Percentiles rank a stretch among this genome's conserved stretches.
Conservation (phyloP, 768 basidiomycete genomes). For the Auricularia sp. region DNA sequence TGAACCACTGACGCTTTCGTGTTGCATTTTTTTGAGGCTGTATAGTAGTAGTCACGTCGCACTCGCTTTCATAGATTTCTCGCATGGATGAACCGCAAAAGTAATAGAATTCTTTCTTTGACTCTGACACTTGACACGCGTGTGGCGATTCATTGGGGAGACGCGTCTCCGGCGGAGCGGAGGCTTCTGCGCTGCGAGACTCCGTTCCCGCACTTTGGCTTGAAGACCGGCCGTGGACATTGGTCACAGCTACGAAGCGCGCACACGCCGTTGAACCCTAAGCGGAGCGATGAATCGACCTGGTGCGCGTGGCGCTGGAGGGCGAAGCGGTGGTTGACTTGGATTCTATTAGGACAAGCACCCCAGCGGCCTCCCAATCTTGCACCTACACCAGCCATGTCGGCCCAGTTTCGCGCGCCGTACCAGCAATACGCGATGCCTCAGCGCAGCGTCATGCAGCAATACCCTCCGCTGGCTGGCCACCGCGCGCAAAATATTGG, state of each 20-base stretch:
- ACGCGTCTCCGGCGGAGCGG: not conserved
- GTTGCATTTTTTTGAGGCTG: not conserved
- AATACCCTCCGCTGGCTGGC: conserved; percentile 48
- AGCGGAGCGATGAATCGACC: not conserved
- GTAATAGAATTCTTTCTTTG: not conserved
- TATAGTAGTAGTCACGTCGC: not conserved
- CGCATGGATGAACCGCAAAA: not conserved
- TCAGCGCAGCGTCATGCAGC: conserved; percentile 46
- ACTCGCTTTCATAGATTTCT: not conserved
- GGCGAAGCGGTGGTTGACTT: not conserved
- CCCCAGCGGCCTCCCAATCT: conserved; percentile 74
- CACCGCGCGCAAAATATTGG: conserved; percentile 44
- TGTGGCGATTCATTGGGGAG: not conserved
- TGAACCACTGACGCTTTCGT: conserved; percentile 13
- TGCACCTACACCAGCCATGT: conserved; percentile 49
- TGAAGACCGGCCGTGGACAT: not conserved
- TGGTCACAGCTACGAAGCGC: not conserved
- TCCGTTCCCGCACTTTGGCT: not conserved
- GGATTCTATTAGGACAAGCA: conserved; percentile 49
- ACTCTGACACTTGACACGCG: not conserved
- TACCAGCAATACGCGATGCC: conserved; percentile 60
- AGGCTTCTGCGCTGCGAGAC: not conserved
- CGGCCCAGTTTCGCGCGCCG: conserved; percentile 33
- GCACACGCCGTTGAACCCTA: not conserved
- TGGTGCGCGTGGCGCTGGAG: not conserved